Evolutionary conservation across 2,329 filamentous ascomycete species (phyloP).

Genomic region (Pestalotiopsis sp.): DNA sequence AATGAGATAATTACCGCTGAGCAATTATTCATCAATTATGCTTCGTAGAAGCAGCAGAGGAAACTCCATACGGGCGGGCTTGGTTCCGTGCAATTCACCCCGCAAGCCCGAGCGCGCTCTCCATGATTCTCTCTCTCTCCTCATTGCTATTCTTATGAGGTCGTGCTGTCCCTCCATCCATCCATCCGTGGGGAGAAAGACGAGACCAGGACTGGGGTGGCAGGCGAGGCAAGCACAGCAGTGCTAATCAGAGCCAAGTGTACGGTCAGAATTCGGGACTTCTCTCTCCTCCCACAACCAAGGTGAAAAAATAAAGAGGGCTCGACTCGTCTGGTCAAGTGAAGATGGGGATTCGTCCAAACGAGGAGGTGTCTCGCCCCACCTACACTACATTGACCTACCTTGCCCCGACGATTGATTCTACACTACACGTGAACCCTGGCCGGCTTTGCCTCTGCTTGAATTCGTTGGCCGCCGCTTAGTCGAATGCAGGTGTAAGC

Average conservation of each 20-base stretch:
- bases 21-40: no score
- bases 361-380: neutral
- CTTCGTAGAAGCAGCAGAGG: no score
- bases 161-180: neutral
- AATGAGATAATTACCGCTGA: no score
- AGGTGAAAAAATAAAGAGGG: neutral
- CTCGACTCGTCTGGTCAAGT: neutral
- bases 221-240: neutral
- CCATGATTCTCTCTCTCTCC: neutral
- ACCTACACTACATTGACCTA: neutral
- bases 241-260: neutral
- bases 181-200: neutral
- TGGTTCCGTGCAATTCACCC: neutral
- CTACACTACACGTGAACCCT: neutral
- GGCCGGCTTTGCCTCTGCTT: neutral
- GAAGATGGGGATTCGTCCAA: neutral
- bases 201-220: neutral
- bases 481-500: constrained; percentile 10
- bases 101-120: neutral
- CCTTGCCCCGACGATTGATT: neutral
- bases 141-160: neutral
- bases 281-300: neutral
- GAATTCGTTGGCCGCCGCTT: neutral
- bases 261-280: neutral
- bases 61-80: neutral